Evolutionary conservation across 1,284 basidiomycete genomes (phyloP), one percentile per base, ranked within the genome.

Genomic region (Fomes fomentarius): DNA sequence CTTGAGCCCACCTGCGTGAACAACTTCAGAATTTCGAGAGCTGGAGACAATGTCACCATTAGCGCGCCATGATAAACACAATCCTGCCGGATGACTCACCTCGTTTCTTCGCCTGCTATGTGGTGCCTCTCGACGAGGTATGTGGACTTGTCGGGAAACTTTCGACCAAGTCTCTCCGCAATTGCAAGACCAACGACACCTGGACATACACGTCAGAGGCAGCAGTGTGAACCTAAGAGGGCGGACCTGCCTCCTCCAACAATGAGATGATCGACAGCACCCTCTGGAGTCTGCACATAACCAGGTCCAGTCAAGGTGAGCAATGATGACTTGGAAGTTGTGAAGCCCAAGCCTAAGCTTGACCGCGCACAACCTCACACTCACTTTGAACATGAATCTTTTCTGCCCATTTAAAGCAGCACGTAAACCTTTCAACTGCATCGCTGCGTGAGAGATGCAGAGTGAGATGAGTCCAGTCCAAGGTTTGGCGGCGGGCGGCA

Each of bases 21-120:
- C 91, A 14, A 99, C 96, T 67, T 98, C 96, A 1, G 94, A 96
- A 69, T 98, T 98, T 19, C 96, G 86, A 34, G 94, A 94, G 69
- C 93, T 95, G 55, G 12, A 17, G 46, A 7, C 26, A 24, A 31
- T 51, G 44, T 35, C 28, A 43, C 51, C n/a, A 21, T 7, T 42
- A 28, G 7, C 4, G n/a, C 14, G 26, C 11, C 28, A 15, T 48
- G n/a, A 15, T 19, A 33, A 33, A 22, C 10, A 11, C 30, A 9
- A 11, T 12, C 50, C 38, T 17, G 49, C n/a, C 6, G 8, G 34
- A 37, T 2, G 46, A 57, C 74, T 47, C 63, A 89, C 94, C 92
- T 95, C 12, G 78, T 94, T 68, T 96, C 93, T 67, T 94, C 85
- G 2, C 94, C 93, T 1, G 83, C 83, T 45, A 75, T 72, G 3